Evolutionary conservation across 2,329 filamentous ascomycete genomes (phyloP), one percentile per base, ranked within the genome.

Genomic region (Gremmenia infestans): DNA sequence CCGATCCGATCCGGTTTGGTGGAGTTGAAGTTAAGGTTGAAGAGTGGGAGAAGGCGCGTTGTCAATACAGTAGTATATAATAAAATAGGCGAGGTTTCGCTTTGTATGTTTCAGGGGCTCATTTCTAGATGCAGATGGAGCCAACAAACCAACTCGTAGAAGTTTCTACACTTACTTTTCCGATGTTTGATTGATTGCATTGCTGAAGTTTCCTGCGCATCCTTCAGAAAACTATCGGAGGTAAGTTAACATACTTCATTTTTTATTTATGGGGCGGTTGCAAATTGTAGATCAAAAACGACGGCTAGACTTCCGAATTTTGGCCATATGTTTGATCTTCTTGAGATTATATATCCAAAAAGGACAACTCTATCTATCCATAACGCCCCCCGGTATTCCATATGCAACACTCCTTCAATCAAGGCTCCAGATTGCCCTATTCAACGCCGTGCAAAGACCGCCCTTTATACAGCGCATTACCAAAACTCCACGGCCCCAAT

Each of bases 11-110:
- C 28, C 9, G 28, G 8, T 32, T 32, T 36, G 25, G 19, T 35
- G 17, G 22, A 15, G 19, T 17, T 25, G 12, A 19, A 35, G 23
- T 25, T 25, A 28, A 46, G 19, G 23, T 25, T 9, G 39, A 52
- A 52, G 42, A 52, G 50, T 52, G 50, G 50, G 50, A 52, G 40
- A 52, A 32, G 12, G 15, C 8, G 14, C 17, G 37, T n/a, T 39
- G 48, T 15, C 12, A 9, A 32, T 32, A 9, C 7, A 28, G 25
- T 28, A 32, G 2, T 32, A 5, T 45, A 19, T 15, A 45, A n/a
- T n/a, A 8, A 43, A 22, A 45, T 45, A 45, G 42, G 15, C 42
- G 42, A 45, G 19, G 42, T 45, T 45, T 23, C 9, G 42, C 42
- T 23, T 22, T 40, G 15, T 17, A 40, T 5, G n/a, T 17, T 35